phyloP scores from a whole-genome alignment of 1,284 basidiomycete genomes.

The Irpex rosettiformis region DNA sequence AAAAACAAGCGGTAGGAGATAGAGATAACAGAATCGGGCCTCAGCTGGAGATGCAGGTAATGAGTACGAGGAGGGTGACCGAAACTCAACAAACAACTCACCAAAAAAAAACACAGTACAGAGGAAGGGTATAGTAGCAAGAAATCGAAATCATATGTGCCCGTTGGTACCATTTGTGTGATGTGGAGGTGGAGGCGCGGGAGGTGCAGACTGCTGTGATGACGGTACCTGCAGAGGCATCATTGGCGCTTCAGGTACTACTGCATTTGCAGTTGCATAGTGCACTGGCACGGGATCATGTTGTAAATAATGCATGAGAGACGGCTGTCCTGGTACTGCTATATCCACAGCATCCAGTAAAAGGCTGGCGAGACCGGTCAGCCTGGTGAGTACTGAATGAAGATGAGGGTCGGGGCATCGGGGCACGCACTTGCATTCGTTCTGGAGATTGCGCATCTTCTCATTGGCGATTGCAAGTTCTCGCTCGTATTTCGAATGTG shows the following conservation, averaged over 20 bases:
- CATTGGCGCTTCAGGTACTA: background rate
- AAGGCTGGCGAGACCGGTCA: constrained; percentile 12
- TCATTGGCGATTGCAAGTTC: constrained; percentile 45
- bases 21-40: too few relatives aligned
- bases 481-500: constrained; percentile 38
- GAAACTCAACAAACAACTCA: background rate
- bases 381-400: background rate
- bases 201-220: background rate
- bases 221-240: background rate
- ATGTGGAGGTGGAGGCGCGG: background rate
- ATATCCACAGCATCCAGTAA: constrained; percentile 32
- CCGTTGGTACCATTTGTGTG: constrained; percentile 15
- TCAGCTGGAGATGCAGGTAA: too few relatives aligned
- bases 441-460: constrained; percentile 50
- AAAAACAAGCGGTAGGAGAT: too few relatives aligned
- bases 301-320: constrained; percentile 27
- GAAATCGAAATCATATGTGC: background rate
- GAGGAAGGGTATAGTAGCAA: background rate
- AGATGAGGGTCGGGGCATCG: background rate
- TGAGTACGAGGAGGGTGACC: too few relatives aligned
- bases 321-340: constrained; percentile 28
- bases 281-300: constrained; percentile 27
- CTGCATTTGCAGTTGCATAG: constrained; percentile 15
- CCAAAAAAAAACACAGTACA: background rate
- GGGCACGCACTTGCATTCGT: constrained; percentile 60